phyloP scores from a whole-genome alignment of 305 asterid genomes.

The Plantago coronopus region DNA sequence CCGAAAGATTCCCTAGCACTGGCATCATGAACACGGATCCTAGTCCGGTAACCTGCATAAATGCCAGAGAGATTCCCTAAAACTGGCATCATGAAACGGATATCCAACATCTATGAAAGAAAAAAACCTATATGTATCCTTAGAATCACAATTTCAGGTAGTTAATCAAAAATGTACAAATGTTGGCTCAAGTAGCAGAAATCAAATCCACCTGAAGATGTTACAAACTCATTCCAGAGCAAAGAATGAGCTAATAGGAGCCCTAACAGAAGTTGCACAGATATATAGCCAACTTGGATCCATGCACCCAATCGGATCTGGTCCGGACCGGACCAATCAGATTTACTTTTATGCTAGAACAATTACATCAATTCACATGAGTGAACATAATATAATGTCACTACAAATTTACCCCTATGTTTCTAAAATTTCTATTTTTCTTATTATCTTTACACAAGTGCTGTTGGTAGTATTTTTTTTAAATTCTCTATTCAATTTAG shows the following conservation, averaged over 20 bases:
- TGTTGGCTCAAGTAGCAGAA: not conserved
- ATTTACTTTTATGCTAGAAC: too few relatives aligned
- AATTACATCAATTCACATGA: too few relatives aligned
- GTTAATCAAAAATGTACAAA: not conserved
- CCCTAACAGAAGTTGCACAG: not conserved
- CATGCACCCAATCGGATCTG: too few relatives aligned
- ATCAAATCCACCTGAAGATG: not conserved
- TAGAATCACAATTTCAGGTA: not conserved
- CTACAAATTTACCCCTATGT: too few relatives aligned
- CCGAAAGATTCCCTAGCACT: slow-evolving; percentile 37
- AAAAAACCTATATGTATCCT: not conserved
- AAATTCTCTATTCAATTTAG: too few relatives aligned
- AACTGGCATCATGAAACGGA: too few relatives aligned
- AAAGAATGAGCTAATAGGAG: not conserved
- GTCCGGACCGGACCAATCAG: too few relatives aligned
- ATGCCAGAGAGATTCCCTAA: too few relatives aligned
- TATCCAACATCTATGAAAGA: not conserved
- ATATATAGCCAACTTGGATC: not conserved
- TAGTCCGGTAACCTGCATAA: slow-evolving; percentile 35
- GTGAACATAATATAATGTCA: too few relatives aligned
- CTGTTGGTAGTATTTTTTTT: too few relatives aligned
- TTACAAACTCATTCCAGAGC: not conserved
- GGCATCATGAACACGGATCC: slow-evolving; percentile 44
- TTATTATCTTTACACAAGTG: too few relatives aligned
- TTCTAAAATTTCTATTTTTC: too few relatives aligned